Conservation (phyloP, 345 rosid genomes). For the Psidium guajava region DNA sequence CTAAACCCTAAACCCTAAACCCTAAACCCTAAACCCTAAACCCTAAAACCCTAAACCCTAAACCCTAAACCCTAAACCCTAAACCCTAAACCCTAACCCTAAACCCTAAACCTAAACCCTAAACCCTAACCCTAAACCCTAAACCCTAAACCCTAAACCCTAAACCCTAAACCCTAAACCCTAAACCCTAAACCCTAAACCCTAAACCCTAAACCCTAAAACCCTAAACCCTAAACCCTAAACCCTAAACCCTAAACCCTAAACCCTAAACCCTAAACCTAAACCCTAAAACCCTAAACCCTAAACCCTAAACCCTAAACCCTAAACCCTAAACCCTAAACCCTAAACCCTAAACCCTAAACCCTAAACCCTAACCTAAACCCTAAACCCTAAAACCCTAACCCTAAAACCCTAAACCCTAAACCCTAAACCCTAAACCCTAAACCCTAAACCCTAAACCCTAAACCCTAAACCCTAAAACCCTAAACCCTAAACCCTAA, state of each 20-base stretch:
- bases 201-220: background rate
- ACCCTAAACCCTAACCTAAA: background rate
- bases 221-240: conserved; percentile 1
- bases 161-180: background rate
- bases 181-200: background rate
- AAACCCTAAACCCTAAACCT: background rate
- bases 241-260: background rate
- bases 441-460: background rate
- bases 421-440: background rate
- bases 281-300: background rate
- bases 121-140: background rate
- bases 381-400: background rate
- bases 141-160: background rate
- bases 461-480: background rate
- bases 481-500: background rate
- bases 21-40: background rate
- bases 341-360: background rate
- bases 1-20: background rate
- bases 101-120: background rate
- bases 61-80: background rate
- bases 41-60: background rate
- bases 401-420: background rate
- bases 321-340: background rate
- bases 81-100: background rate
- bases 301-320: background rate